These are phyloP conservation scores for Iodosphaeria phyllophila DNA, from an alignment of 2,329 filamentous ascomycete species.

Conservation along the genomic window DNA sequence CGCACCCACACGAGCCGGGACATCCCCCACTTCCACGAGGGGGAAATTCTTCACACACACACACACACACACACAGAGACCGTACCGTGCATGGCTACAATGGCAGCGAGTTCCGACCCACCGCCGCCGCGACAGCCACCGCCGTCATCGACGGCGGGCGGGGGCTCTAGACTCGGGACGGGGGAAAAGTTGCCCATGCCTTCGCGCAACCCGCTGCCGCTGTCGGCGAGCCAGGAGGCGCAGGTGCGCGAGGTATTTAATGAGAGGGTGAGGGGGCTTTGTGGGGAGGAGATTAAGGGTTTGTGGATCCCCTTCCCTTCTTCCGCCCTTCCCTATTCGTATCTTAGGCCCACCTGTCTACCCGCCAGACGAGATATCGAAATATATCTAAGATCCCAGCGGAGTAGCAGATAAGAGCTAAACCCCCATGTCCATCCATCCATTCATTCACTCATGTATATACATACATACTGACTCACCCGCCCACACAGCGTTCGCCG, in stretches of 20 bases:
- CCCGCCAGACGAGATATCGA: no score
- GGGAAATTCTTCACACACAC: no score
- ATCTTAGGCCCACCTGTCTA: no score
- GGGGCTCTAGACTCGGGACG: constrained; percentile 1
- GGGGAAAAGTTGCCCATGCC: constrained; percentile 23
- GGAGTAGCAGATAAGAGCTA: no score
- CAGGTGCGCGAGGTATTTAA: constrained; percentile 22
- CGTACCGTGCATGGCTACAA: no score
- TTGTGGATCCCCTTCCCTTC: constrained; percentile 1
- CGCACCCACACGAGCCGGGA: no score
- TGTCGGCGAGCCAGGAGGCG: constrained; percentile 27
- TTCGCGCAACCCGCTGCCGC: constrained; percentile 61
- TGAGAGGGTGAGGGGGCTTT: constrained; percentile 51
- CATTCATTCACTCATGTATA: no score
- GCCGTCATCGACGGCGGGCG: background rate
- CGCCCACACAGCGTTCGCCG: constrained; percentile 57
- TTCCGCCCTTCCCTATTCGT: background rate
- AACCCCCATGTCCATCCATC: no score
- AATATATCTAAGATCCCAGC: no score
- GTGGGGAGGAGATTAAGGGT: constrained; percentile 66
- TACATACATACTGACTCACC: no score
- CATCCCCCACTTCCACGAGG: no score
- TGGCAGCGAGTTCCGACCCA: background rate
- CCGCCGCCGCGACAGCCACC: constrained; percentile 1
- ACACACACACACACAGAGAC: no score